Conservation (phyloP, 306 rosid species). For the Vigna reflexopilosa region DNA sequence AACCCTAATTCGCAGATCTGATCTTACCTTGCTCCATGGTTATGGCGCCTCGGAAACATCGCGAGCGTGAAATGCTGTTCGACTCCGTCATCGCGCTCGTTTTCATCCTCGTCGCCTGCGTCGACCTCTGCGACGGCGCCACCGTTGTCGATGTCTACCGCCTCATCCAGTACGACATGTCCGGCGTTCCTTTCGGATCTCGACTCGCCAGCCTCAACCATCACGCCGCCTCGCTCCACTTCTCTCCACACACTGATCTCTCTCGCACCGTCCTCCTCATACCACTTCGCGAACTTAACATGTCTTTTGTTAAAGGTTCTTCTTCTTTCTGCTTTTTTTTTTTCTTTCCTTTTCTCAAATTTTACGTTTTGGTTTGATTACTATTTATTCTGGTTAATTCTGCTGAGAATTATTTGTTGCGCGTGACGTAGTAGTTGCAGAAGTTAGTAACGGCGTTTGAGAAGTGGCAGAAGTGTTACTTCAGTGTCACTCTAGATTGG, state of each 20-base stretch:
- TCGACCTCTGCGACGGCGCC: constrained; percentile 95
- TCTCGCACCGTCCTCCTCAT: constrained; percentile 89
- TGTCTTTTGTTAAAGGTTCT: constrained; percentile 80
- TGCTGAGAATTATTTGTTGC: constrained; percentile 8
- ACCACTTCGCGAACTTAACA: constrained; percentile 84
- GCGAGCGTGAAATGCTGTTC: constrained; percentile 61
- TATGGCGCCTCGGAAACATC: constrained; percentile 58
- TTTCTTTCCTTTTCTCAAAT: neutral
- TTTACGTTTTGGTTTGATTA: neutral
- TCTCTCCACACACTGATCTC: constrained; percentile 87
- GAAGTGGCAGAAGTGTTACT: constrained; percentile 11
- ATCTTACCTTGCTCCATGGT: constrained; percentile 40
- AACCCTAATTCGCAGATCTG: constrained; percentile 60
- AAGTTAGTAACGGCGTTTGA: neutral
- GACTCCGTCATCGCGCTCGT: constrained; percentile 85
- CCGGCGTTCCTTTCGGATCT: constrained; percentile 92
- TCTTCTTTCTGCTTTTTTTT: neutral
- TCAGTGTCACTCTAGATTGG: neutral
- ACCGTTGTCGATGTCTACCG: constrained; percentile 96
- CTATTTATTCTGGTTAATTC: neutral
- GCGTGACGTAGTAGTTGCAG: constrained; percentile 9
- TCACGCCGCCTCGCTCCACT: constrained; percentile 85
- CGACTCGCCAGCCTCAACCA: constrained; percentile 92
- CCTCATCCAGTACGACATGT: constrained; percentile 90
- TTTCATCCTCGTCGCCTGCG: constrained; percentile 80